phyloP scores from a whole-genome alignment of 768 basidiomycete species.

The Galerina sulciceps region DNA sequence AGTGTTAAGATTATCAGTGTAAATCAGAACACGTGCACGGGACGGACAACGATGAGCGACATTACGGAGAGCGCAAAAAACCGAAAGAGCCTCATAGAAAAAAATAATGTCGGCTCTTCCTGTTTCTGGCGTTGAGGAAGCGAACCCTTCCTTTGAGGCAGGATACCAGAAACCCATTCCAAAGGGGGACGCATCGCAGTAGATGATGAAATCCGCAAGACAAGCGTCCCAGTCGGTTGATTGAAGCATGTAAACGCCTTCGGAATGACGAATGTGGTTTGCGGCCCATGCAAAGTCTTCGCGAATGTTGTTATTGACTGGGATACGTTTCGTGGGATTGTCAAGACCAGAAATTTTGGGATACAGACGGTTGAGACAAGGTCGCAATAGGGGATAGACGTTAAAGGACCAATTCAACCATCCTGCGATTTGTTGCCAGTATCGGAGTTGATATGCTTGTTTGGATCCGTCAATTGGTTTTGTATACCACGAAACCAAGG shows the following conservation, averaged over 20 bases:
- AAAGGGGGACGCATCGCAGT: constrained; percentile 4
- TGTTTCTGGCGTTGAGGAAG: background rate
- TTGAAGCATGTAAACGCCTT: background rate
- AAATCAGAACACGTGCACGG: constrained; percentile 20
- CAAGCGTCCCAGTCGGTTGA: constrained; percentile 3
- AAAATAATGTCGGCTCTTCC: background rate
- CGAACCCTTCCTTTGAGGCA: constrained; percentile 14
- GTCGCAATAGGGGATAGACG: constrained; percentile 30
- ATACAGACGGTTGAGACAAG: constrained; percentile 30
- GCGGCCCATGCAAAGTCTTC: constrained; percentile 2
- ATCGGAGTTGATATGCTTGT: constrained; percentile 33
- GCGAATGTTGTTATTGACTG: constrained; percentile 28
- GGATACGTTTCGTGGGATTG: constrained; percentile 14
- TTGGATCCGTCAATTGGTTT: constrained; percentile 6
- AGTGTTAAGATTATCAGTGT: constrained; percentile 31
- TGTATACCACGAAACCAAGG: background rate
- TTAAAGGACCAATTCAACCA: constrained; percentile 38
- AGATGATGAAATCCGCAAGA: constrained; percentile 3
- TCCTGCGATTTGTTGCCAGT: constrained; percentile 28
- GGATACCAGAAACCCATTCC: constrained; percentile 27
- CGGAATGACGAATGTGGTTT: background rate
- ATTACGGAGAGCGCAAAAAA: constrained; percentile 6
- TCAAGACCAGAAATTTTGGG: constrained; percentile 29
- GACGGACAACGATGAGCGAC: background rate
- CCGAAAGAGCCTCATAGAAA: constrained; percentile 6